phyloP scores from a whole-genome alignment of 2,329 filamentous ascomycete genomes.

The Pseudogymnoascus sp. region DNA sequence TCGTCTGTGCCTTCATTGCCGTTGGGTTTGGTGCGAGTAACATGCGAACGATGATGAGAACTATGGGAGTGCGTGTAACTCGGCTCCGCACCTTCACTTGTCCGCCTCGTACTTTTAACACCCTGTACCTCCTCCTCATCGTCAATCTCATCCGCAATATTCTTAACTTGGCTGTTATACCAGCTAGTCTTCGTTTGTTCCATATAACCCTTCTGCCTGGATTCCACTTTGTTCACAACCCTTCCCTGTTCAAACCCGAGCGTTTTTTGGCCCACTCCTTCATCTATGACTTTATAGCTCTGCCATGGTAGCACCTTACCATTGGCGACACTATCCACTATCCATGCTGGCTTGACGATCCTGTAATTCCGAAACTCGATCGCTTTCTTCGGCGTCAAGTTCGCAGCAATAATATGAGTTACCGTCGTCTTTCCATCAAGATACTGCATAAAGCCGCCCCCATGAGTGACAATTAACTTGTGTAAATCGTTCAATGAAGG shows the following conservation, averaged over 20 bases:
- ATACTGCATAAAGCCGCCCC: slow-evolving; percentile 93
- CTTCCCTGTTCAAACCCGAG: slow-evolving; percentile 56
- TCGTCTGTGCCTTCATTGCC: background rate
- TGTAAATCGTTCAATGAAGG: slow-evolving; percentile 86
- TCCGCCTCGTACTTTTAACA: background rate
- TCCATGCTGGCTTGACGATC: slow-evolving; percentile 91
- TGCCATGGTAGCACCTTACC: slow-evolving; percentile 81
- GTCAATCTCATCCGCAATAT: slow-evolving; percentile 33
- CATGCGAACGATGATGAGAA: background rate
- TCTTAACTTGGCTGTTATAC: slow-evolving; percentile 66
- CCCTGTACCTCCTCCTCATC: slow-evolving; percentile 31
- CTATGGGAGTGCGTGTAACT: background rate
- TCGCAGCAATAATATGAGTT: slow-evolving; percentile 91
- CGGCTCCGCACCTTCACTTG: slow-evolving; percentile 10
- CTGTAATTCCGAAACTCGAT: slow-evolving; percentile 82
- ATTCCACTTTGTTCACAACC: slow-evolving; percentile 59
- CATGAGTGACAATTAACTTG: slow-evolving; percentile 79
- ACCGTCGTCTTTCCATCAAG: slow-evolving; percentile 89
- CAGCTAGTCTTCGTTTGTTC: slow-evolving; percentile 78
- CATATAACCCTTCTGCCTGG: slow-evolving; percentile 58
- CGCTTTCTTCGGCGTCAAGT: slow-evolving; percentile 83
- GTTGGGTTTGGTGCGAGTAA: background rate
- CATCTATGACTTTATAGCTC: slow-evolving; percentile 74
- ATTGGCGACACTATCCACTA: slow-evolving; percentile 79
- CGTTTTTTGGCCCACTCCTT: slow-evolving; percentile 74